Conservation (phyloP, 2,329 filamentous ascomycete genomes). For the Metarhizium anisopliae region DNA sequence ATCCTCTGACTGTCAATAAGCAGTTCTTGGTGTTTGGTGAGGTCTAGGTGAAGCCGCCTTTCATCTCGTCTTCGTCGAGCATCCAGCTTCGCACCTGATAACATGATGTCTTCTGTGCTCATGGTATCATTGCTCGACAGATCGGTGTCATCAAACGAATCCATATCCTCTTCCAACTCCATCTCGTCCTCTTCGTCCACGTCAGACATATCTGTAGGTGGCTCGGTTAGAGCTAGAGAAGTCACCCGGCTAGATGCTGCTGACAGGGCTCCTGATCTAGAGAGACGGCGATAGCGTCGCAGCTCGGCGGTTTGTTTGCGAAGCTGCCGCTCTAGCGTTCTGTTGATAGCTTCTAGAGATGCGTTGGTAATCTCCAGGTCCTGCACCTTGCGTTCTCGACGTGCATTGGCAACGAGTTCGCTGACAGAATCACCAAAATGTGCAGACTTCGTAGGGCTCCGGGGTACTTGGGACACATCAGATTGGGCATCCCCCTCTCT, state of each 20-base stretch:
- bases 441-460: conserved; percentile 50
- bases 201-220: conserved; percentile 37
- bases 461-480: conserved; percentile 19
- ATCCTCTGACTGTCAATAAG: conserved; percentile 88
- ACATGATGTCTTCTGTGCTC: conserved; percentile 25
- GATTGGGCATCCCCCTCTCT: conserved; percentile 21
- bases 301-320: conserved; percentile 86
- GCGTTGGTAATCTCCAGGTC: conserved; percentile 96
- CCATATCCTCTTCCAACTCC: conserved; percentile 33
- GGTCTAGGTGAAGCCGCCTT: conserved; percentile 71
- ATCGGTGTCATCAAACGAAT: conserved; percentile 45
- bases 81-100: conserved; percentile 24
- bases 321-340: conserved; percentile 82
- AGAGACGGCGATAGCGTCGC: conserved; percentile 76
- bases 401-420: conserved; percentile 77
- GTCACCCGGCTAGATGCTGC: conserved; percentile 35
- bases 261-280: conserved; percentile 68
- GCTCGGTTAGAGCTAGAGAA: conserved; percentile 34
- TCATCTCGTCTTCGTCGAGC: conserved; percentile 64
- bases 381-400: conserved; percentile 87
- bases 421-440: conserved; percentile 52
- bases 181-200: conserved; percentile 36
- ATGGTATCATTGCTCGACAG: conserved; percentile 32
- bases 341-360: conserved; percentile 88
- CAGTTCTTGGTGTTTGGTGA: conserved; percentile 81